Evolutionary conservation across 805 yeast genomes (phyloP), one percentile per base, ranked within the genome.

Genomic region (Torulaspora maleeae): DNA sequence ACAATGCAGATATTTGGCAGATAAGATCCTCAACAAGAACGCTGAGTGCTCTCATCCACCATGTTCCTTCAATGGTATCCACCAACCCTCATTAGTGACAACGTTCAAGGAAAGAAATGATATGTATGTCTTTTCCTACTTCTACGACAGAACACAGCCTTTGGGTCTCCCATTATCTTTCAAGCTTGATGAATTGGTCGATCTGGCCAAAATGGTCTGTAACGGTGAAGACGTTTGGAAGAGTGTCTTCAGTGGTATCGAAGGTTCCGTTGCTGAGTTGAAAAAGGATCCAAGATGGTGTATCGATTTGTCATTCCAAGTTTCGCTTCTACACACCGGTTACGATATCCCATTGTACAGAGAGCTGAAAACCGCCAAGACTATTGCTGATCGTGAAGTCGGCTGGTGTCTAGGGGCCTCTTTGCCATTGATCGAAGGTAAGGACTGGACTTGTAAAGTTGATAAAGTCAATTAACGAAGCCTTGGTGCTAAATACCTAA

Each of bases 401-500:
- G 99, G 99, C 27, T 93, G 99, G 99, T 93, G 98, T 73, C 74
- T 93, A 45, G 99, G 99, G 57, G 99, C 98, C 1, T 87, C 97
- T 1, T 76, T 93, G 57, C 98, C 98, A 7, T 71, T 93, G 56
- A 73, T 93, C 55, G 93, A 86, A 51, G 72, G 68, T 36, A 68
- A 78, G 16, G 80, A 79, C 33, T 87, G 96, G 96, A 75, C 72
- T 42, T 88, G 96, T 52, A 59, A 49, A 47, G 45, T 58, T 17
- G 42, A 38, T 6, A 38, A 50, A 32, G 20, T 44, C 12, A 43
- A 44, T n/a, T 49, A 25, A 42, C 16, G 15, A 19, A 32, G 24
- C 35, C 19, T n/a, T 11, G 4, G 8, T 4, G n/a, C 7, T 3
- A 16, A 10, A 37, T 15, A 13, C 24, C 15, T 22, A 16, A 17